Evolutionary conservation across 345 rosid genomes (phyloP).

Genomic region (Pistacia integerrima): DNA sequence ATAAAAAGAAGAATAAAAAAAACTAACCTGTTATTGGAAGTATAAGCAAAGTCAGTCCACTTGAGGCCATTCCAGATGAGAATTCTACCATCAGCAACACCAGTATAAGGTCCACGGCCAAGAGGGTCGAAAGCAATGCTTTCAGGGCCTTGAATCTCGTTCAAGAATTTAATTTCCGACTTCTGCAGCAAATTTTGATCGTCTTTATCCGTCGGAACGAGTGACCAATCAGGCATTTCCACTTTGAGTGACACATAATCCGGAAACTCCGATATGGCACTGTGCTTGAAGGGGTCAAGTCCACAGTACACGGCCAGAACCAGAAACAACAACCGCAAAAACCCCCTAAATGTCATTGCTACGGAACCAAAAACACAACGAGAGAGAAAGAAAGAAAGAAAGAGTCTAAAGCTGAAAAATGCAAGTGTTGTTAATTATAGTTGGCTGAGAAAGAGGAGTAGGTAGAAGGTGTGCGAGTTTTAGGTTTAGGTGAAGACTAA

Average conservation of each 20-base stretch:
- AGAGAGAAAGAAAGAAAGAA: no score
- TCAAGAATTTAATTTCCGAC: constrained; percentile 71
- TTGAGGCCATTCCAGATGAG: constrained; percentile 73
- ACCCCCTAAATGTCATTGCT: constrained; percentile 33
- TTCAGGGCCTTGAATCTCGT: constrained; percentile 93
- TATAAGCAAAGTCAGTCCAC: constrained; percentile 79
- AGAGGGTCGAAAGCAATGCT: constrained; percentile 83
- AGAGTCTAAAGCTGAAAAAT: no score
- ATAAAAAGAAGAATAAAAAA: neutral
- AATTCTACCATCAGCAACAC: constrained; percentile 88
- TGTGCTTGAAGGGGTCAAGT: constrained; percentile 78
- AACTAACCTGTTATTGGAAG: constrained; percentile 69
- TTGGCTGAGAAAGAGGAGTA: no score
- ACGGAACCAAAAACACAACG: neutral
- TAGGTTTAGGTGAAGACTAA: no score
- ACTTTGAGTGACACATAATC: constrained; percentile 51
- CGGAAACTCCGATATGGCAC: constrained; percentile 67
- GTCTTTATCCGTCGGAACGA: constrained; percentile 52
- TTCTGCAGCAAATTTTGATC: constrained; percentile 57
- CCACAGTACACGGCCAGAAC: constrained; percentile 73
- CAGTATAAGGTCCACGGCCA: constrained; percentile 94
- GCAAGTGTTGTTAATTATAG: no score
- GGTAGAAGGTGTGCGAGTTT: no score
- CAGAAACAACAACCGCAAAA: constrained; percentile 45
- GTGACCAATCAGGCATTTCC: constrained; percentile 51